Evolutionary conservation across 2,329 filamentous ascomycete species (phyloP).

Genomic region (Fusarium avenaceum): DNA sequence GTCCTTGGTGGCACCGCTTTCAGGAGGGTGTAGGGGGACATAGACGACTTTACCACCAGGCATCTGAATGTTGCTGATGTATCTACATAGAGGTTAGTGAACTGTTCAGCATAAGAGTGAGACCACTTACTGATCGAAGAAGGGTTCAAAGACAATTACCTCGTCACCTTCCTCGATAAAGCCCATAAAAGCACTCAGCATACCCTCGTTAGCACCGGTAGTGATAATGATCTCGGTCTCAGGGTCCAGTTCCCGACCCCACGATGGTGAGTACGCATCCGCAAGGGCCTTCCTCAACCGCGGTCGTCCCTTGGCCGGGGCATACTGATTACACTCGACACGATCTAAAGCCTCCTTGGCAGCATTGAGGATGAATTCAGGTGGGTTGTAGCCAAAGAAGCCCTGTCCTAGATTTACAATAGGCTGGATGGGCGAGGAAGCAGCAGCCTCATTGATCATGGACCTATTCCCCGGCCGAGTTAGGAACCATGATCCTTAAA

Average conservation of each 20-base stretch:
- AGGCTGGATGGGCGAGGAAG: slow-evolving; percentile 72
- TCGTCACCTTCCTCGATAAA: slow-evolving; percentile 96
- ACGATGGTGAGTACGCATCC: slow-evolving; percentile 90
- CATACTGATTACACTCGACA: slow-evolving; percentile 99
- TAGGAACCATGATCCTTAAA: slow-evolving; percentile 10
- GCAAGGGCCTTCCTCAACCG: slow-evolving; percentile 93
- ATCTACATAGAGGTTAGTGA: slow-evolving; percentile 43
- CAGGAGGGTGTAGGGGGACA: slow-evolving; percentile 92
- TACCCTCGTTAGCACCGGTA: slow-evolving; percentile 91
- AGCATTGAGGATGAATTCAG: slow-evolving; percentile 88
- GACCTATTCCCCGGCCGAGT: slow-evolving; percentile 60
- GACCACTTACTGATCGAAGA: slow-evolving; percentile 85
- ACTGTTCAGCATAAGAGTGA: not conserved
- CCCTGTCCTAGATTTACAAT: slow-evolving; percentile 76
- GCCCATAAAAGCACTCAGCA: slow-evolving; percentile 97
- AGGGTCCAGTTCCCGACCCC: slow-evolving; percentile 84
- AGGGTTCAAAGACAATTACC: slow-evolving; percentile 97
- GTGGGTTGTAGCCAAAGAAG: slow-evolving; percentile 94
- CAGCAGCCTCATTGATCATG: slow-evolving; percentile 75
- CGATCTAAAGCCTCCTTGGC: slow-evolving; percentile 89
- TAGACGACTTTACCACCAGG: slow-evolving; percentile 94
- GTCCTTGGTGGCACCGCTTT: slow-evolving; percentile 81
- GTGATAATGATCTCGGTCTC: slow-evolving; percentile 96
- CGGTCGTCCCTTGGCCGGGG: slow-evolving; percentile 92
- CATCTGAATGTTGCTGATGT: slow-evolving; percentile 99